Percentiles rank a stretch among this genome's conserved stretches.
phyloP scores from a whole-genome alignment of 78 protist species.

The Parvularia atlantis region DNA sequence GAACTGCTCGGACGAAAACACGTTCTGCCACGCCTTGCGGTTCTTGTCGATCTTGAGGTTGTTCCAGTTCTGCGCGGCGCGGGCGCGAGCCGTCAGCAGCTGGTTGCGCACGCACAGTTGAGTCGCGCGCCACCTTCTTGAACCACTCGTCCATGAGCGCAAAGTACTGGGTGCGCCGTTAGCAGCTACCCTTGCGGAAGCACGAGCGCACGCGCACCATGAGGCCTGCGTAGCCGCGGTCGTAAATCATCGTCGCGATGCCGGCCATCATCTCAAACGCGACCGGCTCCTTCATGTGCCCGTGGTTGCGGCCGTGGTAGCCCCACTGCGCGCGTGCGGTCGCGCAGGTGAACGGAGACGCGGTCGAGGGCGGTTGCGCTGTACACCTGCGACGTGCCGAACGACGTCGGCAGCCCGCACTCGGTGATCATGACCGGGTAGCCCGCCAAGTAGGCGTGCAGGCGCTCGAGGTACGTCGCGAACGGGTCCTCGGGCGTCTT shows the following conservation, averaged over 20 bases:
- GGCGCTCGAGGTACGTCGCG: neutral
- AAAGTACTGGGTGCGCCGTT: no score
- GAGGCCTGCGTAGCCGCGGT: slow-evolving; percentile 2
- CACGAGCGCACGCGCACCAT: no score
- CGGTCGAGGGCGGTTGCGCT: no score
- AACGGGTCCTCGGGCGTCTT: slow-evolving; percentile 7
- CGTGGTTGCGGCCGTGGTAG: slow-evolving; percentile 6
- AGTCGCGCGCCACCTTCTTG: no score
- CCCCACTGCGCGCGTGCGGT: slow-evolving; percentile 10
- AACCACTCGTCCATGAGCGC: slow-evolving; percentile 22
- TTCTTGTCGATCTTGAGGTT: neutral
- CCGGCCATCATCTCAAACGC: neutral
- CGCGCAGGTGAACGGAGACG: no score
- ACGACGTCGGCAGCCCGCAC: slow-evolving; percentile 8
- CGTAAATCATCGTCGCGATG: neutral
- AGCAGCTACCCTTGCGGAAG: no score
- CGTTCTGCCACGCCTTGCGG: slow-evolving; percentile 15
- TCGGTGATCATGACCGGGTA: slow-evolving; percentile 1
- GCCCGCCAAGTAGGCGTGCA: neutral
- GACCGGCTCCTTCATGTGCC: neutral
- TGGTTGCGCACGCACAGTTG: no score
- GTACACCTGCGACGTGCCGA: no score
- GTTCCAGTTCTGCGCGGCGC: slow-evolving; percentile 25
- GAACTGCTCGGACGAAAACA: slow-evolving; percentile 1
- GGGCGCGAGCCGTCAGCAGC: no score